Percentiles rank a stretch among this genome's conserved stretches.
Conservation (phyloP, 805 yeast species). For the Candida qinlingensis region DNA sequence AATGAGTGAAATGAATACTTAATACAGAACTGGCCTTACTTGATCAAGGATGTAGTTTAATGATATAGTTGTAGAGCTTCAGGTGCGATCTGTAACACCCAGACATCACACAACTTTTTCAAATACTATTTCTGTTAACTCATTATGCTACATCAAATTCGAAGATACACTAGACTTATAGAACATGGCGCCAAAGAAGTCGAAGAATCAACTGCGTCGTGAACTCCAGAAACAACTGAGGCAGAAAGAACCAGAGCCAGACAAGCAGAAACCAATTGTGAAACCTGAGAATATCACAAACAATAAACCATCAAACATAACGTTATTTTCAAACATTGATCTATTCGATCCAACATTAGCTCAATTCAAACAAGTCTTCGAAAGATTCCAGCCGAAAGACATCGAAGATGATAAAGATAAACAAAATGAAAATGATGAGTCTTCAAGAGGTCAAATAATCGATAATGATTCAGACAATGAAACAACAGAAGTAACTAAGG, state of each 20-base stretch:
- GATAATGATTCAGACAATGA: conserved; percentile 22
- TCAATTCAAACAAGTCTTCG: conserved; percentile 31
- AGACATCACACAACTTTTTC: too few species aligned
- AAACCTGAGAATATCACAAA: not conserved
- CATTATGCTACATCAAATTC: too few species aligned
- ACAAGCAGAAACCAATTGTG: not conserved
- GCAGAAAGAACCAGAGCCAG: not conserved
- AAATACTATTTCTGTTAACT: too few species aligned
- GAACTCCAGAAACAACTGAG: conserved; percentile 22
- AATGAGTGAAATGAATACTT: not conserved
- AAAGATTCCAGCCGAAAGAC: conserved; percentile 27
- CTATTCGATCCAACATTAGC: conserved; percentile 28
- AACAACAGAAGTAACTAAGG: conserved; percentile 8
- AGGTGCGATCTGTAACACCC: not conserved
- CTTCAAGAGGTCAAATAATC: conserved; percentile 26
- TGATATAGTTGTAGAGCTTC: too few species aligned
- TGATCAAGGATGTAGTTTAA: too few species aligned
- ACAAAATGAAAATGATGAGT: conserved; percentile 9
- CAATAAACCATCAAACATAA: not conserved
- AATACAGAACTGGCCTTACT: too few species aligned
- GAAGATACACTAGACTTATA: too few species aligned
- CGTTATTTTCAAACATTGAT: conserved; percentile 19
- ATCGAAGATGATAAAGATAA: conserved; percentile 7
- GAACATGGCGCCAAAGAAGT: conserved; percentile 20
- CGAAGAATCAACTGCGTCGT: conserved; percentile 34